phyloP scores from a whole-genome alignment of 352 stramenopile species.

The Globisporangium spiculum region DNA sequence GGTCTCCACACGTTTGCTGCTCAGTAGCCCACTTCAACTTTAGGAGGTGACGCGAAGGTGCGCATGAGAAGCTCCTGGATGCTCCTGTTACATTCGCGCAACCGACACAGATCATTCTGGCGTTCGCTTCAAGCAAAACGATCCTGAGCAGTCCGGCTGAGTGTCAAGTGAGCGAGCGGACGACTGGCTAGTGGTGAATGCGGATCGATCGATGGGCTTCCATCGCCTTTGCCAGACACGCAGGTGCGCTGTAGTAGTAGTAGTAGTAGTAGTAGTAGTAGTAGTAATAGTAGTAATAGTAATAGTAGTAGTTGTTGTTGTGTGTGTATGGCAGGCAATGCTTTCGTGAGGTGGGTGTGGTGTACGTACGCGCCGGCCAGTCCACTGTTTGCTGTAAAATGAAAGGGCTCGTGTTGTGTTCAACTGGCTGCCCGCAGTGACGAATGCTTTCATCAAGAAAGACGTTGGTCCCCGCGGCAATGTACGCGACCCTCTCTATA shows the following conservation, averaged over 20 bases:
- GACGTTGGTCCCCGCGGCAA: background rate
- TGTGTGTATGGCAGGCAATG: background rate
- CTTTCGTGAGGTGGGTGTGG: background rate
- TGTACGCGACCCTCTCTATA: background rate
- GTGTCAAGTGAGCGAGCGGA: background rate
- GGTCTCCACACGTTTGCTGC: background rate
- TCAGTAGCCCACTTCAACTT: constrained; percentile 10
- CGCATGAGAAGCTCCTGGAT: background rate
- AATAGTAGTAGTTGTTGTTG: background rate
- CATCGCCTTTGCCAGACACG: background rate
- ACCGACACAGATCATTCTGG: constrained; percentile 5
- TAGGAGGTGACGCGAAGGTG: constrained; percentile 3
- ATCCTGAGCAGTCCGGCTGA: background rate
- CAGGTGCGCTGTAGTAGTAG: background rate
- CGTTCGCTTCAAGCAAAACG: background rate
- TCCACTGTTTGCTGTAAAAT: background rate
- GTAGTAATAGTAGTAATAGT: no score
- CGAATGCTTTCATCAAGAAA: background rate
- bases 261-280: no score
- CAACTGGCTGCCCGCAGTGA: background rate
- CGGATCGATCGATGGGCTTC: background rate
- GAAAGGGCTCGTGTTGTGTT: background rate
- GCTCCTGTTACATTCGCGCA: background rate
- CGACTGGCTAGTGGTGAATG: background rate
- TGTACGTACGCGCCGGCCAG: background rate